Conservation (phyloP, 129 eudicot species). For the Cynara cardunculus region DNA sequence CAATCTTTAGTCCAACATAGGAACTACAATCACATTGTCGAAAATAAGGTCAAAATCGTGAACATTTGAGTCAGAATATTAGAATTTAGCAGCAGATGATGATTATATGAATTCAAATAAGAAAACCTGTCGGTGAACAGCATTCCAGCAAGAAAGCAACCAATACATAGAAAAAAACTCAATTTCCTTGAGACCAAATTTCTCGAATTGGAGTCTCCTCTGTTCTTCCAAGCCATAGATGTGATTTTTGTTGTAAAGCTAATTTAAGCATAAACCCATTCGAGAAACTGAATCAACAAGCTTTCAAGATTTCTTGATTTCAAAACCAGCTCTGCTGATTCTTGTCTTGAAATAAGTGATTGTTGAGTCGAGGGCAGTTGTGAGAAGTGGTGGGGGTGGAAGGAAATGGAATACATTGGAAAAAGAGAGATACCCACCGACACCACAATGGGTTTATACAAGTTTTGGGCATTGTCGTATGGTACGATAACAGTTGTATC, state of each 20-base stretch:
- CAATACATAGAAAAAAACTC: constrained; percentile 53
- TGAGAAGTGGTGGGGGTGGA: neutral
- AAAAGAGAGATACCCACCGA: constrained; percentile 16
- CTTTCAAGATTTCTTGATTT: neutral
- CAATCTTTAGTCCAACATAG: neutral
- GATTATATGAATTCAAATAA: neutral
- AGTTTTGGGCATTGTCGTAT: neutral
- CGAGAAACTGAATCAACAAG: constrained; percentile 5
- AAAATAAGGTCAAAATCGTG: neutral
- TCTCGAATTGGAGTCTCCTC: constrained; percentile 42
- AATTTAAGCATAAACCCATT: constrained; percentile 12
- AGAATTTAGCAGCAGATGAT: neutral
- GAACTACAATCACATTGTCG: neutral
- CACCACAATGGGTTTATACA: neutral
- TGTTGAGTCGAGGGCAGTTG: constrained; percentile 7
- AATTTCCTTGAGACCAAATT: constrained; percentile 55
- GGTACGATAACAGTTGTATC: neutral
- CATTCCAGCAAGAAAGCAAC: constrained; percentile 88
- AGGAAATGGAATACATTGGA: neutral
- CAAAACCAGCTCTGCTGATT: neutral
- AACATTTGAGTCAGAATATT: neutral
- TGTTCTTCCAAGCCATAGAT: constrained; percentile 72
- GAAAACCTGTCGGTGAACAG: constrained; percentile 80
- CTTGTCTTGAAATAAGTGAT: neutral
- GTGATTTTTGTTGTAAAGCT: constrained; percentile 3